These are phyloP conservation scores for Globisporangium alternatum DNA, from an alignment of 352 stramenopile species.

Conservation along the genomic window DNA sequence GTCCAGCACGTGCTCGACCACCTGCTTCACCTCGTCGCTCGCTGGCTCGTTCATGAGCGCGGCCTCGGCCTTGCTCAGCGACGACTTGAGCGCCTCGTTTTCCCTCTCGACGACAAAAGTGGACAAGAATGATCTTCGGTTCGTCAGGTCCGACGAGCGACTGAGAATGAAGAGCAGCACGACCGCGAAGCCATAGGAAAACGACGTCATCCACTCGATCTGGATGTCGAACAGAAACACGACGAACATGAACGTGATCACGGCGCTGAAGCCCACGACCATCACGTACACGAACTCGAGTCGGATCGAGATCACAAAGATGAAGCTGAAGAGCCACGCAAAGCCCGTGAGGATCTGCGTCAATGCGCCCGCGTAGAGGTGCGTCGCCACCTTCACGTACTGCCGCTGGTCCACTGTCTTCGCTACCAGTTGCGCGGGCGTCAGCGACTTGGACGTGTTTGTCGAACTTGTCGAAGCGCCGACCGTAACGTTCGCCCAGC, in stretches of 20 bases:
- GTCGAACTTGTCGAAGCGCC: constrained; percentile 13
- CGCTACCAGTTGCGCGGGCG: constrained; percentile 1
- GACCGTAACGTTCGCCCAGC: constrained; percentile 17
- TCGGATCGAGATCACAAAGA: constrained; percentile 83
- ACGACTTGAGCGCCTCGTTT: constrained; percentile 80
- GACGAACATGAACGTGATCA: constrained; percentile 59
- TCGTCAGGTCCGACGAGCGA: constrained; percentile 75
- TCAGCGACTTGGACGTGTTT: constrained; percentile 18
- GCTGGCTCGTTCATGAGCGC: constrained; percentile 79
- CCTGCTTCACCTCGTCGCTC: constrained; percentile 66
- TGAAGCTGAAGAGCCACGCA: constrained; percentile 73
- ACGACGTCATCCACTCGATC: constrained; percentile 68
- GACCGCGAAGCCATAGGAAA: constrained; percentile 57
- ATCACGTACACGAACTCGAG: constrained; percentile 86
- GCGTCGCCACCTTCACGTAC: constrained; percentile 34
- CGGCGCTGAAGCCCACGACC: constrained; percentile 53
- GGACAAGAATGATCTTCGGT: constrained; percentile 78
- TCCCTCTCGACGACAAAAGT: constrained; percentile 85
- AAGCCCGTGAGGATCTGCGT: constrained; percentile 68
- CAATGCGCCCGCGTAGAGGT: constrained; percentile 57
- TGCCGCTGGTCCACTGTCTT: constrained; percentile 32
- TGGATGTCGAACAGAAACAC: constrained; percentile 50
- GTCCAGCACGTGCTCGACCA: constrained; percentile 63
- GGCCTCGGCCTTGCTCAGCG: constrained; percentile 73
- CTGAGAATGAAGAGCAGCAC: constrained; percentile 76